Percentiles rank a stretch among this genome's conserved stretches.
Conservation (phyloP, 108 stramenopile genomes). For the Discostella pseudostelligera region DNA sequence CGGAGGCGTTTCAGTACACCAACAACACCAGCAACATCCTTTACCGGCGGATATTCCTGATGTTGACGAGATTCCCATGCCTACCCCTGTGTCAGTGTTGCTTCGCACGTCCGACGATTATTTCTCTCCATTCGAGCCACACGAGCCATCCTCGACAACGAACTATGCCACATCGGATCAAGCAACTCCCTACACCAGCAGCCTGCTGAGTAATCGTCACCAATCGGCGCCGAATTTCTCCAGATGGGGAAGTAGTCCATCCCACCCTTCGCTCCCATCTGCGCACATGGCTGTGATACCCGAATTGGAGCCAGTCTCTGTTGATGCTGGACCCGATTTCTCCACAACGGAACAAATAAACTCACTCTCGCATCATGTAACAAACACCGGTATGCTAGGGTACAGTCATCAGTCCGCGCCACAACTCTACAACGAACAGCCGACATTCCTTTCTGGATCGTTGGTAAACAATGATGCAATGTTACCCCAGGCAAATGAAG, state of each 20-base stretch:
- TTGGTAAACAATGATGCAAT: conserved; percentile 16
- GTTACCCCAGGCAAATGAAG: conserved; percentile 33
- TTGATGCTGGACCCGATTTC: not conserved
- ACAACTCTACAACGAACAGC: conserved; percentile 4
- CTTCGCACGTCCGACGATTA: conserved; percentile 46
- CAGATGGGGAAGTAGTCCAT: not conserved
- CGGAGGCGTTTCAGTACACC: conserved; percentile 4
- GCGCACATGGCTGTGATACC: conserved; percentile 1
- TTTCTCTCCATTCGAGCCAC: conserved; percentile 12
- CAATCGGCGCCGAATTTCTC: conserved; percentile 30
- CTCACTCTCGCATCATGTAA: no score
- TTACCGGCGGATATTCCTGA: not conserved
- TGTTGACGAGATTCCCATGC: conserved; percentile 49
- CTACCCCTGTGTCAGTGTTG: conserved; percentile 46
- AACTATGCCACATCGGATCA: conserved; percentile 2
- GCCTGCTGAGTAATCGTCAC: conserved; percentile 10
- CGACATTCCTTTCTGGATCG: conserved; percentile 4
- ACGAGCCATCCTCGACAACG: not conserved
- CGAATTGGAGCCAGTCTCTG: not conserved
- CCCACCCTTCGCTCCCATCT: not conserved
- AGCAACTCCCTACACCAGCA: not conserved
- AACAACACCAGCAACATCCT: conserved; percentile 7
- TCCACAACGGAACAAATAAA: not conserved
- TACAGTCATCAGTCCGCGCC: no score
- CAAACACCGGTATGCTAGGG: no score